These are phyloP conservation scores for Penicillium goetzii DNA, from an alignment of 495 filamentous ascomycete genomes.

Conservation along the genomic window DNA sequence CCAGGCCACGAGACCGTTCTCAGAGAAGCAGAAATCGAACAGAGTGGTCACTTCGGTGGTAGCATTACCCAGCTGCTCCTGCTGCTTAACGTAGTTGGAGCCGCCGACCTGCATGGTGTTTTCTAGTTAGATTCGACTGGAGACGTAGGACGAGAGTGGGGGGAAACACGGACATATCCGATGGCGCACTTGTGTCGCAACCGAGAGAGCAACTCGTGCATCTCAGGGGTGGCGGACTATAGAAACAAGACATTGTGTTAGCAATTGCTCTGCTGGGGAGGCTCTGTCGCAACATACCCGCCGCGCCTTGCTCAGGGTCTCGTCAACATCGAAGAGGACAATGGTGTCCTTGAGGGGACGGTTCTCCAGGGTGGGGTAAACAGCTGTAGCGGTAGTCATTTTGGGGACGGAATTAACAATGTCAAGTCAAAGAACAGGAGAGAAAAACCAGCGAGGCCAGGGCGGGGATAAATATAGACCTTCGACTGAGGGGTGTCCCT, in stretches of 20 bases:
- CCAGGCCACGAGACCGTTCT: constrained; percentile 93
- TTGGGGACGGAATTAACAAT: constrained; percentile 12
- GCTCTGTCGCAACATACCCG: constrained; percentile 53
- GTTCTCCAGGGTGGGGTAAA: constrained; percentile 75
- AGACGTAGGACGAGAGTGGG: background rate
- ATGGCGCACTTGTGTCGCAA: constrained; percentile 90
- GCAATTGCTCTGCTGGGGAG: constrained; percentile 14
- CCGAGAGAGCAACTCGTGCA: constrained; percentile 75
- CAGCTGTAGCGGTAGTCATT: constrained; percentile 53
- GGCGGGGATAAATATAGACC: constrained; percentile 24
- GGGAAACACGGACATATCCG: constrained; percentile 65
- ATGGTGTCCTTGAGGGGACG: constrained; percentile 89
- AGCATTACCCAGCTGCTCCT: constrained; percentile 83
- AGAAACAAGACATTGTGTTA: constrained; percentile 4
- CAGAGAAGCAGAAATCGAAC: constrained; percentile 95
- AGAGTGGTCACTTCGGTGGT: constrained; percentile 69
- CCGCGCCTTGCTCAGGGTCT: constrained; percentile 79
- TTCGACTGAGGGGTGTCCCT: constrained; percentile 20
- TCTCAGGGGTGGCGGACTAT: constrained; percentile 71
- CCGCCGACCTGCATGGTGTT: constrained; percentile 61
- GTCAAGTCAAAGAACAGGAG: constrained; percentile 9
- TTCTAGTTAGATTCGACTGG: constrained; percentile 19
- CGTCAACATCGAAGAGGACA: constrained; percentile 91
- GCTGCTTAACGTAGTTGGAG: constrained; percentile 87
- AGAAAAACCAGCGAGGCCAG: constrained; percentile 12